These are phyloP conservation scores for Prunus salicina DNA, from an alignment of 306 rosid species.

Conservation along the genomic window DNA sequence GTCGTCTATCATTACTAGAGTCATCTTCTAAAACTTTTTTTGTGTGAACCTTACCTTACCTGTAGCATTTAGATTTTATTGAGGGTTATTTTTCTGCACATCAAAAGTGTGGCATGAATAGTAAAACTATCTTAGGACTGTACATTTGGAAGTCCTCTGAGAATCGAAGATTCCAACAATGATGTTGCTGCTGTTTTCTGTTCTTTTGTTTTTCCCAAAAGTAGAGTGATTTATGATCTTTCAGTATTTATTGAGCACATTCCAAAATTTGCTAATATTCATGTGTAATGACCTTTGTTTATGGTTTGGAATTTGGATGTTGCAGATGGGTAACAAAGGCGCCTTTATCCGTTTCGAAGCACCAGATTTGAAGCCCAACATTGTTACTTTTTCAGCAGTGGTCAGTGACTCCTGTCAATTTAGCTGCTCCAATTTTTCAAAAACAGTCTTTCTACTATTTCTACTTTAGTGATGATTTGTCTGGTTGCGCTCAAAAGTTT, in stretches of 20 bases:
- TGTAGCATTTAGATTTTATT: neutral
- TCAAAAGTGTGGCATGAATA: neutral
- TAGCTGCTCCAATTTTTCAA: neutral
- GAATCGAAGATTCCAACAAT: neutral
- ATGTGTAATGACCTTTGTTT: neutral
- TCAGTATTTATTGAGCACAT: too few relatives aligned
- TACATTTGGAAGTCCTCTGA: neutral
- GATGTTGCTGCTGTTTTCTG: neutral
- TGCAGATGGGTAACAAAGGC: constrained; percentile 99
- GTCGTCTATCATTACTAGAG: neutral
- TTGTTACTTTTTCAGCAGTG: constrained; percentile 89
- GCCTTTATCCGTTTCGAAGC: constrained; percentile 95
- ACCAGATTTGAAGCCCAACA: constrained; percentile 84
- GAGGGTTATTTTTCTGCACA: neutral
- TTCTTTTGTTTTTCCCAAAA: too few relatives aligned
- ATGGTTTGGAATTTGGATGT: constrained; percentile 20
- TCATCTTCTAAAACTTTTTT: neutral
- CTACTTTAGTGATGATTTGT: neutral
- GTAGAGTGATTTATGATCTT: too few relatives aligned
- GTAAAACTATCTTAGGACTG: neutral
- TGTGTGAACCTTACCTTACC: neutral
- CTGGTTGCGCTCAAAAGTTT: neutral
- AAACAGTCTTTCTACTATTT: neutral
- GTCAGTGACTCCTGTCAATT: constrained; percentile 45
- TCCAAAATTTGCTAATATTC: too few relatives aligned